These are phyloP conservation scores for Ichthyophthirius multifiliis DNA, from an alignment of 169 alveolate species.

Conservation along the genomic window DNA sequence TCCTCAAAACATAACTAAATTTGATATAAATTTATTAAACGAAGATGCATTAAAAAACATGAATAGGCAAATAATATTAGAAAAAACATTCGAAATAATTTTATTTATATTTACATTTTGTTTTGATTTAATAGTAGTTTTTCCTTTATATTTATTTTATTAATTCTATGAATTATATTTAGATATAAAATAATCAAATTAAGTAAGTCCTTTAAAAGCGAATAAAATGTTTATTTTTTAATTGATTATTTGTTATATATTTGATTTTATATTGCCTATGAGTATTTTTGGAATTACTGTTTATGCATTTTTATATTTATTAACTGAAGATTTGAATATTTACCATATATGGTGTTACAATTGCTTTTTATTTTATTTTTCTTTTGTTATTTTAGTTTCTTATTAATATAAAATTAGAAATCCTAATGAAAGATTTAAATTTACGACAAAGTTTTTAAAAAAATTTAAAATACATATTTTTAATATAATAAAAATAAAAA, in stretches of 20 bases:
- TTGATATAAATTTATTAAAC: no score
- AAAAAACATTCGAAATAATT: no score
- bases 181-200: neutral
- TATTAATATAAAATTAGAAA: neutral
- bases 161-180: neutral
- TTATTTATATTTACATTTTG: no score
- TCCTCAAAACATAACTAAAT: no score
- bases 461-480: no score
- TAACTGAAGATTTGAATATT: slow-evolving; percentile 4
- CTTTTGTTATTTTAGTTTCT: neutral
- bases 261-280: neutral
- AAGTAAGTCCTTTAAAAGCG: neutral
- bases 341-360: neutral
- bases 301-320: neutral
- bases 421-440: neutral
- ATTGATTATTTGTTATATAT: neutral
- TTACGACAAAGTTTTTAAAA: neutral
- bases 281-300: slow-evolving; percentile 1
- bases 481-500: no score
- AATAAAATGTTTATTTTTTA: neutral
- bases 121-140: neutral
- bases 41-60: no score
- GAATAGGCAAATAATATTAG: no score
- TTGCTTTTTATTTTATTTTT: neutral
- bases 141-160: neutral